Evolutionary conservation across 306 rosid species (phyloP), one percentile per base, ranked within the genome.

Genomic region (Cucurbita maxima): DNA sequence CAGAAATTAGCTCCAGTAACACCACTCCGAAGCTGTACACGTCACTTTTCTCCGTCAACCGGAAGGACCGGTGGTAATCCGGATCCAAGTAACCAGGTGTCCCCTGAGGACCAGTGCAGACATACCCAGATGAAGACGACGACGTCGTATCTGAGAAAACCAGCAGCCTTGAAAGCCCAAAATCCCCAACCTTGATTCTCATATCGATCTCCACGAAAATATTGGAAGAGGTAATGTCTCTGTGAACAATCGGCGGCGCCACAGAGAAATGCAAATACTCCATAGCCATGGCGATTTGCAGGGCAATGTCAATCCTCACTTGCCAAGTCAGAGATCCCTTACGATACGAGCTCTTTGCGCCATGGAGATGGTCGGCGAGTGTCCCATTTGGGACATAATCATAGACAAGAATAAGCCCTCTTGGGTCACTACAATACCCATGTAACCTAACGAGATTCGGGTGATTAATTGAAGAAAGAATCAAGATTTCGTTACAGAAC

Each of bases 41-140:
- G 79, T 94, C 99, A 44, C 99, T 94, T 81, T 91, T 94, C 73
- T 94, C 97, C 11, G 99, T 94, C 70, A 94, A 75, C 80, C 96
- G 84, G 75, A 91, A 94, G 3, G 99, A 94, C 60, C 87, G 83
- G 83, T 94, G 92, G 61, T 94, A 94, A 15, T 94, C 99, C 50
- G 99, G 99, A 76, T 94, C 99, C 76, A 94, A 79, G 56, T 94
- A 94, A 10, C 99, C 99, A 1, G 99, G 99, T 0, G 99, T 94
- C 0, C 99, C 99, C 40, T 91, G 99, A 0, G 99, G 99, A 0
- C 99, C 99, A 4, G 99, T 94, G 88, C 97, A 94, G 10, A 94
- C 99, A 58, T 38, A 89, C 36, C 91, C 99, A 3, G 77, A 62
- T 3, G 83, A 70, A 1, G 80, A 74, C 52, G 80, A 74, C 52